Evolutionary conservation across 352 stramenopile genomes (phyloP).

Genomic region (Pilasporangium apinafurcum): DNA sequence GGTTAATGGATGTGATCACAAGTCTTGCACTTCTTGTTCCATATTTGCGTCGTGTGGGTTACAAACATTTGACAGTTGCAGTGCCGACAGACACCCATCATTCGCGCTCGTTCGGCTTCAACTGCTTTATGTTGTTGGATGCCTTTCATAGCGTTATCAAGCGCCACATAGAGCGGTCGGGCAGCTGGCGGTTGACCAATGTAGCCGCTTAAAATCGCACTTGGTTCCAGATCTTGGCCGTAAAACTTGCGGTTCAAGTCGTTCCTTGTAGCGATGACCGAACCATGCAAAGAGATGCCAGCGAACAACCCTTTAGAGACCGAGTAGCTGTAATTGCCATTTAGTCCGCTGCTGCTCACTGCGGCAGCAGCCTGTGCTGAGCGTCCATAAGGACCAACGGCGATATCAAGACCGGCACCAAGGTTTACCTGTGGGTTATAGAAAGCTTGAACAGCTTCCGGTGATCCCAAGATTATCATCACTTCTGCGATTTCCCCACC

Average conservation of each 20-base stretch:
- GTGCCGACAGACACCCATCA: constrained; percentile 11
- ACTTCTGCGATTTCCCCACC: constrained; percentile 78
- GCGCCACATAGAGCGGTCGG: constrained; percentile 18
- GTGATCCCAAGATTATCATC: constrained; percentile 77
- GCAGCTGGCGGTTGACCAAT: constrained; percentile 14
- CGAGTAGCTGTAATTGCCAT: constrained; percentile 62
- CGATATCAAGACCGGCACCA: constrained; percentile 62
- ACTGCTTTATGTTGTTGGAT: constrained; percentile 6
- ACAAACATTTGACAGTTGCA: constrained; percentile 12
- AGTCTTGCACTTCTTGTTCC: constrained; percentile 23
- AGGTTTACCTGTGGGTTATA: constrained; percentile 56
- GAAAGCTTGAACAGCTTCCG: constrained; percentile 64
- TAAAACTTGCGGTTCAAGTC: constrained; percentile 86
- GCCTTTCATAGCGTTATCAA: constrained; percentile 13
- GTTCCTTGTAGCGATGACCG: constrained; percentile 55
- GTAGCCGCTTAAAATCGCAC: constrained; percentile 19
- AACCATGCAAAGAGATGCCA: constrained; percentile 67
- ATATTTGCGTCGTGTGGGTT: constrained; percentile 10
- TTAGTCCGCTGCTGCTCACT: constrained; percentile 12
- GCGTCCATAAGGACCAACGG: constrained; percentile 60
- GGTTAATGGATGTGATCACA: constrained; percentile 20
- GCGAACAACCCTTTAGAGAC: constrained; percentile 80
- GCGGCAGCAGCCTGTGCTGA: constrained; percentile 28
- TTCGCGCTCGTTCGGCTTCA: background rate
- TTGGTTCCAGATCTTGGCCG: constrained; percentile 19